These are phyloP conservation scores for Gnaphalium uliginosum DNA, from an alignment of 129 eudicot genomes.

Conservation along the genomic window DNA sequence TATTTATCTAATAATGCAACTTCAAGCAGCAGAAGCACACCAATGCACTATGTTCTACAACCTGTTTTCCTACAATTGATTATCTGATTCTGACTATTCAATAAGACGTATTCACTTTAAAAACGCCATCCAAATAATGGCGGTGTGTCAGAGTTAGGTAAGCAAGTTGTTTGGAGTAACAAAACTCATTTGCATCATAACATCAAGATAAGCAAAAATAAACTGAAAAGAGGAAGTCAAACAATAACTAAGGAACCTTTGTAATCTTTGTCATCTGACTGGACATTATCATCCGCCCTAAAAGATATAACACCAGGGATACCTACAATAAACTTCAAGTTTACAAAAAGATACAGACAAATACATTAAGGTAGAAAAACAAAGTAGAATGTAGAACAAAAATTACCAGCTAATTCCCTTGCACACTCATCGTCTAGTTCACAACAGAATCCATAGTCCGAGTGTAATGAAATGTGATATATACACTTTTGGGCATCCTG, in stretches of 20 bases:
- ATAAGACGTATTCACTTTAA: background rate
- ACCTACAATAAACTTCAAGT: constrained; percentile 44
- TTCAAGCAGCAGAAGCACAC: background rate
- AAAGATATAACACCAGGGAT: constrained; percentile 81
- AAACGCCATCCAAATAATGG: background rate
- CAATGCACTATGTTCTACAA: background rate
- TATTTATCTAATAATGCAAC: background rate
- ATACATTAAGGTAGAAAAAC: background rate
- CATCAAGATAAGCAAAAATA: background rate
- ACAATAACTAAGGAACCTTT: constrained; percentile 53
- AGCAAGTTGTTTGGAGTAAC: background rate
- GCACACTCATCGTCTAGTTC: constrained; percentile 79
- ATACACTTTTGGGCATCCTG: constrained; percentile 95
- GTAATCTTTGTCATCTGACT: constrained; percentile 58
- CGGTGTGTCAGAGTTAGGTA: background rate
- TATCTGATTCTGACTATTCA: background rate
- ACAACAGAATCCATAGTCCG: constrained; percentile 81
- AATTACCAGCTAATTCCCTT: constrained; percentile 60
- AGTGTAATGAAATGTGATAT: constrained; percentile 68
- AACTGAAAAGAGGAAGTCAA: constrained; percentile 3
- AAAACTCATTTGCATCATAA: background rate
- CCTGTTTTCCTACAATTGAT: background rate
- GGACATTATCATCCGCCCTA: constrained; percentile 55
- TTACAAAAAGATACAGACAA: constrained; percentile 3
- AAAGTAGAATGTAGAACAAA: background rate